Evolutionary conservation across 2,329 filamentous ascomycete species (phyloP).

Genomic region (Alternaria sp.): DNA sequence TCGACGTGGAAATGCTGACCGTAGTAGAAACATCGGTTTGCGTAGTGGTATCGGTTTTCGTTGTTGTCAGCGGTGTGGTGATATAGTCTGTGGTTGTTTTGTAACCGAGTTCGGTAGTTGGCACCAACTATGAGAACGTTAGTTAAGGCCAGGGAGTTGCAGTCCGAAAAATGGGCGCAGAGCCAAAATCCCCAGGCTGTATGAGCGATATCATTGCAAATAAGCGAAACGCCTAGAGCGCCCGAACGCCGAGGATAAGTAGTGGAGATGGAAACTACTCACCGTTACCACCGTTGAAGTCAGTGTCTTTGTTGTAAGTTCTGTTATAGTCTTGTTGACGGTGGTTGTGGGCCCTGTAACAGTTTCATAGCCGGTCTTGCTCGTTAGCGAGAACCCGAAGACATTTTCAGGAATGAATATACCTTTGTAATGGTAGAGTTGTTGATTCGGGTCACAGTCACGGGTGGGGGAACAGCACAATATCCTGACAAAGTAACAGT

Average conservation of each 20-base stretch:
- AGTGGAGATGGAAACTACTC: background rate
- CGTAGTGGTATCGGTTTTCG: constrained; percentile 18
- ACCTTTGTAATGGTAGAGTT: constrained; percentile 20
- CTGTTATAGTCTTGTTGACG: constrained; percentile 24
- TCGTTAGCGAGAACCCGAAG: background rate
- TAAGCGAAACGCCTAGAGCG: background rate
- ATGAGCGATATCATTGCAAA: background rate
- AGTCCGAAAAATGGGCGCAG: background rate
- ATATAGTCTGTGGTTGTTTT: constrained; percentile 22
- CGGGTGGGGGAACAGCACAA: constrained; percentile 1
- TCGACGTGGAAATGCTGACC: constrained; percentile 30
- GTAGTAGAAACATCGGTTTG: constrained; percentile 28
- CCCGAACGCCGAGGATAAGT: background rate
- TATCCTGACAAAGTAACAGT: constrained; percentile 1
- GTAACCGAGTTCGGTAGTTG: constrained; percentile 26
- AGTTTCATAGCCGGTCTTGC: constrained; percentile 4
- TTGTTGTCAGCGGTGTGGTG: constrained; percentile 20
- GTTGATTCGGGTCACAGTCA: constrained; percentile 12
- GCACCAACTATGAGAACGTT: constrained; percentile 19
- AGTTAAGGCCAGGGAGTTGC: background rate
- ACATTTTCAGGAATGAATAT: background rate
- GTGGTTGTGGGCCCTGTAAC: constrained; percentile 16
- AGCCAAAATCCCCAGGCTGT: background rate
- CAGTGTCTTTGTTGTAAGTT: constrained; percentile 25
- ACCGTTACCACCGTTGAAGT: constrained; percentile 32